Base-by-base conservation (phyloP, 768 basidiomycete genomes). In the Suillus luteus region DNA sequence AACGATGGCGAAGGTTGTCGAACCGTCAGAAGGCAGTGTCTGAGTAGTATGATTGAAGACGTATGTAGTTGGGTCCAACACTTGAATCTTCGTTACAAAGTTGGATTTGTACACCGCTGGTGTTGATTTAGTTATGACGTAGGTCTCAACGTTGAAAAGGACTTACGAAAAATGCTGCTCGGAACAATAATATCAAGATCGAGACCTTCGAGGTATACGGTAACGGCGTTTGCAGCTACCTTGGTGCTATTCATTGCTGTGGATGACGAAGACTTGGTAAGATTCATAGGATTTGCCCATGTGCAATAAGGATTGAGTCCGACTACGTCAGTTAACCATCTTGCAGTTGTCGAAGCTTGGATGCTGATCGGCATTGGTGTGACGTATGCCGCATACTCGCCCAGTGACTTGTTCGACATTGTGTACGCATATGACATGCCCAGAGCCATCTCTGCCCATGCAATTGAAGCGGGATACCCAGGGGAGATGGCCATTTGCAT, bases 41-140 rank as follows among this genome's bases (percentile, higher is more conserved):
- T 64, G 61, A 19, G 72, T 73, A 4, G 64, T 74, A 22, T 71
- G 67, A 49, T 75, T 74, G 27, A 43, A 52, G 54, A 75, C 62
- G 1, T 8, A 0, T 10, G 0, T 2, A 2, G 24, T 62, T 7
- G 72, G 67, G 43, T 66, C 24, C 57, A 60, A 60, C 5, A 72
- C 33, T 0, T 24, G 8, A 5, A 31, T 49, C 17, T 11, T n/a
- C 19, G 63, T 62, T 64, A 15, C 31, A 35, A 64, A 64, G 4
- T 24, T 59, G 37, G 38, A 59, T 24, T 24, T 59, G 12, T 59
- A 44, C 7, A 59, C 2, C 14, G 57, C 52, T 54, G 17, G 52
- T 52, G 17, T 17, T 17, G 17, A 9, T 31, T 52, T 19, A 52
- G 51, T 19, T 19, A 5, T 10, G 51, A 19, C 9, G 31, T 4